These are phyloP conservation scores for Tulasnella sp. DNA, from an alignment of 768 basidiomycete genomes.

Conservation along the genomic window DNA sequence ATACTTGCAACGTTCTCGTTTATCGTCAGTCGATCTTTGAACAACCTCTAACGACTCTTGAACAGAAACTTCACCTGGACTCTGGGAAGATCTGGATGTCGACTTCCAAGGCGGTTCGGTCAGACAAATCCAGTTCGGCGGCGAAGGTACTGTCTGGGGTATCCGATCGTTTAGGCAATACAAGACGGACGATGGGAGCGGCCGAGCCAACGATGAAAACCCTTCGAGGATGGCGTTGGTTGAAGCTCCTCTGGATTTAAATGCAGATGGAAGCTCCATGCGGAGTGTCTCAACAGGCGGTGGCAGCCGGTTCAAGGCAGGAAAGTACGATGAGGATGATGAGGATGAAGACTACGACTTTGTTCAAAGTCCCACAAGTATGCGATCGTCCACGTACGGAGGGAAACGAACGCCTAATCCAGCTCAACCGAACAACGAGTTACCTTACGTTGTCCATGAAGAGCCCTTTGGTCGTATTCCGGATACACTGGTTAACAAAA, in stretches of 20 bases:
- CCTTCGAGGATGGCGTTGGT: neutral
- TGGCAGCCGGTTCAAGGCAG: neutral
- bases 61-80: conserved; percentile 1
- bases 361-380: neutral
- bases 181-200: neutral
- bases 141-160: conserved; percentile 7
- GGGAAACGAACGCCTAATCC: neutral
- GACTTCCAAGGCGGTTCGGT: conserved; percentile 5
- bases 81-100: conserved; percentile 6
- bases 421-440: neutral
- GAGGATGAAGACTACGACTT: neutral
- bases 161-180: conserved; percentile 12
- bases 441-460: neutral
- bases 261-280: neutral
- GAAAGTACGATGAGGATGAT: neutral
- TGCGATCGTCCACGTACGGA: neutral
- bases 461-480: conserved; percentile 9
- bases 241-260: neutral
- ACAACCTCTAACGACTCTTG: neutral
- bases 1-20: too few species aligned
- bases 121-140: conserved; percentile 7
- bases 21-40: neutral
- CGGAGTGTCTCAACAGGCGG: neutral
- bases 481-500: neutral
- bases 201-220: neutral